These are phyloP conservation scores for Hygrophorus pudorinus DNA, from an alignment of 768 basidiomycete species.

Conservation along the genomic window DNA sequence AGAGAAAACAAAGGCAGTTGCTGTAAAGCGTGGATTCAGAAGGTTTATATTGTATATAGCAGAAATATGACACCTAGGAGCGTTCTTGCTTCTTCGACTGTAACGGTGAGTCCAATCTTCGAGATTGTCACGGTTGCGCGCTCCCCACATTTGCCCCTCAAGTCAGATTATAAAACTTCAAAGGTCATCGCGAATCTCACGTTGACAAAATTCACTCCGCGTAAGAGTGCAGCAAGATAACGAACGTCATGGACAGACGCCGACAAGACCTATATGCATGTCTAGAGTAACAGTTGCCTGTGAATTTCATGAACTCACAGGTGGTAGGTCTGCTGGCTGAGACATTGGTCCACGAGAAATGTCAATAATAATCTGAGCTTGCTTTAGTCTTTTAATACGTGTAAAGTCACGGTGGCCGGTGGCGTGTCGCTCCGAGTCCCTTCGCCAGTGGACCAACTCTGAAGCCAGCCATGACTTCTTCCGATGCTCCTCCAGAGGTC, in stretches of 20 bases:
- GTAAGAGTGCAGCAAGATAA: conserved; percentile 66
- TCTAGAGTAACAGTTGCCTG: background rate
- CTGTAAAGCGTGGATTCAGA: conserved; percentile 27
- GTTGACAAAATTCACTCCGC: conserved; percentile 73
- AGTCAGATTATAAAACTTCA: background rate
- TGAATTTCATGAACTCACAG: conserved; percentile 4
- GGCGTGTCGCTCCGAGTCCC: no score
- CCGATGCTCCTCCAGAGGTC: background rate
- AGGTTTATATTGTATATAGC: background rate
- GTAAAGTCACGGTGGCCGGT: no score
- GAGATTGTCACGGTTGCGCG: conserved; percentile 69
- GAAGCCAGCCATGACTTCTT: background rate
- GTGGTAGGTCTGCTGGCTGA: conserved; percentile 1
- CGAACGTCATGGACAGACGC: conserved; percentile 76
- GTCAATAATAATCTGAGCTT: no score
- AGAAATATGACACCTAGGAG: conserved; percentile 41
- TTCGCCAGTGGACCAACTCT: no score
- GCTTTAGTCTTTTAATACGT: no score
- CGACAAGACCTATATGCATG: conserved; percentile 38
- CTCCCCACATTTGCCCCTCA: conserved; percentile 25
- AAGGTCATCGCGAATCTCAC: conserved; percentile 32
- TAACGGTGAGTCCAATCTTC: conserved; percentile 59
- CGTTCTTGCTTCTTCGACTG: conserved; percentile 79
- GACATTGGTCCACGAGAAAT: no score
- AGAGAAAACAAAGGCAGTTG: conserved; percentile 71